Base-by-base conservation (phyloP, 2,329 filamentous ascomycete species). In the Tolypocladium ovalisporum region DNA sequence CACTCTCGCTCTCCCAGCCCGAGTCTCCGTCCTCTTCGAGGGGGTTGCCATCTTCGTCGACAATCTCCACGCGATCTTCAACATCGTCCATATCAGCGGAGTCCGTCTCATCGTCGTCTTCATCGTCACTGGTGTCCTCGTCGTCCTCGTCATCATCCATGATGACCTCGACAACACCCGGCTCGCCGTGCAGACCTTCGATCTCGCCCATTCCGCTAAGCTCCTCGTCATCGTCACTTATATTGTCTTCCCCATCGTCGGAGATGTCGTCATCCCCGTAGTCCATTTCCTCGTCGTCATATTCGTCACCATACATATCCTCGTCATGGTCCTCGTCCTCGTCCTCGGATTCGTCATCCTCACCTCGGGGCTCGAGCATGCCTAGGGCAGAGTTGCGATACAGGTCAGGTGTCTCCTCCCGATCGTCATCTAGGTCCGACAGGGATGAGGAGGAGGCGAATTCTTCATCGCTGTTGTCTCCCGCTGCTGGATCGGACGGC, bases 311-410 rank as follows among this genome's bases (percentile, higher is more conserved):
- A 64, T 96, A 96, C 89, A 96, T 94, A 65, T 94, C 90, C 64
- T 93, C 89, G 57, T 92, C 88, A 52, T 91, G 90, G 60, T 84
- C 79, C 60, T 74, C 86, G 58, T 89, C 84, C 59, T 86, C 87
- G 19, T 85, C 86, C 36, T 90, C 88, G 37, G 89, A 90, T 54
- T 90, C 91, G 61, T 93, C 90, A 60, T 89, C 87, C 59, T 91
- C 87, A 58, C 88, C 84, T 54, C 86, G 84, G 62, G 89, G 87
- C 70, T 97, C 94, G 56, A 97, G 86, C 85, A 97, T 95, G 54
- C 94, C 93, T 27, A 99, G 78, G 1, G 95, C 90, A 2, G 94
- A 97, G 71, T 97, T 96, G 56, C 95, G 88, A 76, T 97, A 97
- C 24, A 99, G 80, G 73, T 99, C 94, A 35, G 95, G 94, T 6